A percentile compares a stretch with the other conserved stretches of the same genome.
These are phyloP conservation scores for Drosera capensis DNA, from an alignment of 148 eudicot genomes.

Conservation along the genomic window DNA sequence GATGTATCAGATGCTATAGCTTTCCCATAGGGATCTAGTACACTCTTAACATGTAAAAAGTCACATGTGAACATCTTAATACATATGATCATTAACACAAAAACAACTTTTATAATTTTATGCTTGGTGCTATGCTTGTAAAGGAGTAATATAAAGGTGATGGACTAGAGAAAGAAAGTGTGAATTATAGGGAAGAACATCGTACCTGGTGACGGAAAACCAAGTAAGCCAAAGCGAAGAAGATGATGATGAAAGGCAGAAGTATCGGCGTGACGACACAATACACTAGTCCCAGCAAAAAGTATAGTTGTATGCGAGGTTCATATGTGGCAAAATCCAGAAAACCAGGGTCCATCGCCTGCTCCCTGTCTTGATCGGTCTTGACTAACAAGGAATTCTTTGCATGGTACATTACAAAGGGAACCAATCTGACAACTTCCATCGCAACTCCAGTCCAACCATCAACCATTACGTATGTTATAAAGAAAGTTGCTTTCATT, in stretches of 20 bases:
- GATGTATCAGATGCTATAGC: too few relatives aligned
- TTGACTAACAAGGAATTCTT: conserved; percentile 47
- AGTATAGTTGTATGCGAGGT: conserved; percentile 60
- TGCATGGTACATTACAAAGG: conserved; percentile 32
- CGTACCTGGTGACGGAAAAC: conserved; percentile 61
- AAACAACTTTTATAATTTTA: too few relatives aligned
- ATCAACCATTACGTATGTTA: conserved; percentile 53
- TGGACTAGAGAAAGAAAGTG: too few relatives aligned
- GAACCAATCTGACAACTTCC: conserved; percentile 41
- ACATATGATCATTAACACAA: too few relatives aligned
- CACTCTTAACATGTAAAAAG: too few relatives aligned
- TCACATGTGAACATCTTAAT: too few relatives aligned
- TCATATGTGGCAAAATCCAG: conserved; percentile 30
- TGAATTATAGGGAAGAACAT: neutral
- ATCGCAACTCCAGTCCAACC: conserved; percentile 66
- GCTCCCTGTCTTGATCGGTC: conserved; percentile 44
- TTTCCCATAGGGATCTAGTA: too few relatives aligned
- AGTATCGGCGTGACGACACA: conserved; percentile 35
- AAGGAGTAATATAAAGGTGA: too few relatives aligned
- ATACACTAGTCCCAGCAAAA: conserved; percentile 51
- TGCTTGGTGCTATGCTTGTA: too few relatives aligned
- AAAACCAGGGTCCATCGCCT: conserved; percentile 60
- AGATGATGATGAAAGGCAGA: conserved; percentile 54
- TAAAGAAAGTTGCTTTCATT: conserved; percentile 60
- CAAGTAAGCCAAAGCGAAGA: conserved; percentile 44